Evolutionary conservation across 2,329 filamentous ascomycete species (phyloP).

Genomic region (Trichothecium roseum): DNA sequence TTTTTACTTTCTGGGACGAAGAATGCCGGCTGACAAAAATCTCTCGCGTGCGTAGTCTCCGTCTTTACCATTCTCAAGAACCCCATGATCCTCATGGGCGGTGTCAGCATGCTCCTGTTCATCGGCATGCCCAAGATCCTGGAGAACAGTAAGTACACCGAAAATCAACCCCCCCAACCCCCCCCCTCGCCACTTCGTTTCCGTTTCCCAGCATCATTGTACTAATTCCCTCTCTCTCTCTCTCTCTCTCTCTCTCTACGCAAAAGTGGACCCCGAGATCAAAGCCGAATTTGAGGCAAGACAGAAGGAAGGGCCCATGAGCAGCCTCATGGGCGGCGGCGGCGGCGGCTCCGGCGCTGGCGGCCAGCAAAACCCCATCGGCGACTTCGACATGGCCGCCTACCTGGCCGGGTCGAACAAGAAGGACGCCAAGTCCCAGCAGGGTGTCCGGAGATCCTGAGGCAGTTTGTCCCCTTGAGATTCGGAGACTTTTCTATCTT

Average conservation of each 20-base stretch:
- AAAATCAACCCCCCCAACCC: neutral
- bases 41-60: too few species aligned
- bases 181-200: too few species aligned
- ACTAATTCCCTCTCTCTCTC: too few species aligned
- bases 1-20: too few species aligned
- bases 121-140: conserved; percentile 91
- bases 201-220: too few species aligned
- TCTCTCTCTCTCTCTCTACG: too few species aligned
- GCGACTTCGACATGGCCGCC: conserved; percentile 51
- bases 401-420: conserved; percentile 49
- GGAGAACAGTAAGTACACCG: conserved; percentile 70
- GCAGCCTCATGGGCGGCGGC: conserved; percentile 37
- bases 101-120: conserved; percentile 73
- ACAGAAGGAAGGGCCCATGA: conserved; percentile 65
- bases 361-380: conserved; percentile 30
- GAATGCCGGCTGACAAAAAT: too few species aligned
- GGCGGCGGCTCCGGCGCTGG: conserved; percentile 15
- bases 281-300: conserved; percentile 86
- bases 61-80: conserved; percentile 79
- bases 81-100: conserved; percentile 90
- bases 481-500: too few species aligned
- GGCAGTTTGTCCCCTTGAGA: too few species aligned
- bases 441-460: conserved; percentile 25
- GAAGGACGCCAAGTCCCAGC: conserved; percentile 19
- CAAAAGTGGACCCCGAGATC: conserved; percentile 99